Percentiles rank a stretch among this genome's conserved stretches.
These are phyloP conservation scores for Carex parvula DNA, from an alignment of 176 grass and related monocot species.

Conservation along the genomic window DNA sequence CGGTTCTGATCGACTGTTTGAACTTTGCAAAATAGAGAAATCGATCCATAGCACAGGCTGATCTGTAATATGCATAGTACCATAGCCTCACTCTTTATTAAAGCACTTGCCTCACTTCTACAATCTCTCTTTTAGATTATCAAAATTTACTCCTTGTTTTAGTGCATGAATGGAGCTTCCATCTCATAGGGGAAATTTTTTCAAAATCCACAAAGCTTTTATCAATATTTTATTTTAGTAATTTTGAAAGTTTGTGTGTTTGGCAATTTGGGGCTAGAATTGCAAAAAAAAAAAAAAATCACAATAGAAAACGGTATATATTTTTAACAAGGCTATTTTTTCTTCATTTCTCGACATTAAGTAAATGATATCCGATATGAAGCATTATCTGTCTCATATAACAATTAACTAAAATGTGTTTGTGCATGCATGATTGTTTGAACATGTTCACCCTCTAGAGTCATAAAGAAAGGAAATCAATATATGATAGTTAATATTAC, in stretches of 20 bases:
- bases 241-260: neutral
- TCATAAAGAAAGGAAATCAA: neutral
- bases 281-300: neutral
- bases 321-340: neutral
- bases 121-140: neutral
- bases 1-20: too few species aligned
- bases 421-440: neutral
- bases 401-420: neutral
- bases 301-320: neutral
- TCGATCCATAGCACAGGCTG: too few species aligned
- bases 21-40: too few species aligned
- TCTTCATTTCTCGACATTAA: neutral
- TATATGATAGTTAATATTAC: slow-evolving; percentile 28
- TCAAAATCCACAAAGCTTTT: neutral
- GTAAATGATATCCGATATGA: neutral
- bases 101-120: neutral
- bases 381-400: neutral
- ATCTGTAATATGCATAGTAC: too few species aligned
- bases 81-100: too few species aligned
- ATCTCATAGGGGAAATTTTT: neutral
- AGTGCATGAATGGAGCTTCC: neutral
- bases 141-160: neutral
- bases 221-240: neutral
- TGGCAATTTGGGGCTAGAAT: neutral
- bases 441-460: neutral